Conservation (phyloP, 371 early-diverging fungal genomes). For the Apophysomyces variabilis region DNA sequence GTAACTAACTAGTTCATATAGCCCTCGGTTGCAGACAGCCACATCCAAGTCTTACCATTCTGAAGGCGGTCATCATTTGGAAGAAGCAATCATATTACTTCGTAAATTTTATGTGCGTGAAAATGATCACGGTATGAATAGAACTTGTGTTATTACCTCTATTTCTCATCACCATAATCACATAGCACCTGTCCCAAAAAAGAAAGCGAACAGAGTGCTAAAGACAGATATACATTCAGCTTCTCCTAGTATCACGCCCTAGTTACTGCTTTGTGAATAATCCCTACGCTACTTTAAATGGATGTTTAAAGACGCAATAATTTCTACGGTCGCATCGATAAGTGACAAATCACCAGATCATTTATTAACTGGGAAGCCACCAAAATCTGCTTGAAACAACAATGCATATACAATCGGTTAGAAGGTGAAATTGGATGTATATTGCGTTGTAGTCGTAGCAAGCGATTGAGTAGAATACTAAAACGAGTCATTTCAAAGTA, state of each 20-base stretch:
- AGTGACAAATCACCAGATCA: too few species aligned
- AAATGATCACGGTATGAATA: conserved; percentile 76
- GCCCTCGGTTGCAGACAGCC: conserved; percentile 31
- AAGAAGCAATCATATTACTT: conserved; percentile 87
- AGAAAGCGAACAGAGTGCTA: conserved; percentile 77
- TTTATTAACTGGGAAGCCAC: too few species aligned
- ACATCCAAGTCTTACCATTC: conserved; percentile 58
- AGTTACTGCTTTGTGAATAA: neutral
- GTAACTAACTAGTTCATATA: neutral
- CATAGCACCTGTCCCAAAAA: conserved; percentile 86
- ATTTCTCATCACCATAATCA: conserved; percentile 1
- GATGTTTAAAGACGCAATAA: too few species aligned
- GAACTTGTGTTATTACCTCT: neutral
- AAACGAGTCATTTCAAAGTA: too few species aligned
- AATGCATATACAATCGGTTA: too few species aligned
- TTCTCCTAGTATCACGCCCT: neutral
- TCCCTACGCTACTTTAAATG: too few species aligned
- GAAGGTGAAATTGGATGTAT: too few species aligned
- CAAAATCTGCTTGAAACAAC: too few species aligned
- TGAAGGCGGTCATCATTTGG: conserved; percentile 71
- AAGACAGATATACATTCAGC: conserved; percentile 60
- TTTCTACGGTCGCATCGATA: too few species aligned
- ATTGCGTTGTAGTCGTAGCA: too few species aligned
- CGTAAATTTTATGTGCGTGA: conserved; percentile 91
- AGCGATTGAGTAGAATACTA: too few species aligned